A percentile compares a stretch with the other conserved stretches of the same genome.
Conservation (phyloP, 192 early-diverging fungal species). For the Umbelopsis vinacea region DNA sequence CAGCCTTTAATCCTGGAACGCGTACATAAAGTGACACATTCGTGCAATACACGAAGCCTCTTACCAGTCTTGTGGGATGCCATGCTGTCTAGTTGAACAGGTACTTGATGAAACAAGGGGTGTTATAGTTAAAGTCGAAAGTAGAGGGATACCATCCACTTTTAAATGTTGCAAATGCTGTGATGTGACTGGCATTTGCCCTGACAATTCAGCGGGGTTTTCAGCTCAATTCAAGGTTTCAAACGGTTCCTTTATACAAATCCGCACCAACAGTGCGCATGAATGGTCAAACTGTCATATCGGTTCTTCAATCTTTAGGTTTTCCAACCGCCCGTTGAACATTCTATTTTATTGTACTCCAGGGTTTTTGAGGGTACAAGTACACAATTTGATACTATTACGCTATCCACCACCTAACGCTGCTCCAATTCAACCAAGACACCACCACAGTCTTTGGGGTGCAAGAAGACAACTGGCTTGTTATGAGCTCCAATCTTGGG, state of each 20-base stretch:
- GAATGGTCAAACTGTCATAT: neutral
- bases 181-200: conserved; percentile 2
- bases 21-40: neutral
- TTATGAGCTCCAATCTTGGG: conserved; percentile 83
- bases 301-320: conserved; percentile 12
- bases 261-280: conserved; percentile 16
- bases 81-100: neutral
- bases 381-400: too few species aligned
- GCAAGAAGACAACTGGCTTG: conserved; percentile 17
- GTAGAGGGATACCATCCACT: neutral
- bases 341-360: conserved; percentile 6
- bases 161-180: conserved; percentile 1
- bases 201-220: conserved; percentile 3
- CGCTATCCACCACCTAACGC: neutral
- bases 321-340: neutral
- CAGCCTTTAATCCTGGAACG: neutral
- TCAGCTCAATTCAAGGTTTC: conserved; percentile 1
- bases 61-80: conserved; percentile 20
- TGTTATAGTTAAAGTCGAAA: neutral
- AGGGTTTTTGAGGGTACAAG: neutral
- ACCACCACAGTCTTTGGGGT: conserved; percentile 82
- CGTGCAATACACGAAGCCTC: neutral
- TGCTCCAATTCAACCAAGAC: conserved; percentile 79
- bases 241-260: neutral
- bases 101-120: neutral